Conservation (phyloP, 1,284 basidiomycete genomes). For the Trametes pubescens region DNA sequence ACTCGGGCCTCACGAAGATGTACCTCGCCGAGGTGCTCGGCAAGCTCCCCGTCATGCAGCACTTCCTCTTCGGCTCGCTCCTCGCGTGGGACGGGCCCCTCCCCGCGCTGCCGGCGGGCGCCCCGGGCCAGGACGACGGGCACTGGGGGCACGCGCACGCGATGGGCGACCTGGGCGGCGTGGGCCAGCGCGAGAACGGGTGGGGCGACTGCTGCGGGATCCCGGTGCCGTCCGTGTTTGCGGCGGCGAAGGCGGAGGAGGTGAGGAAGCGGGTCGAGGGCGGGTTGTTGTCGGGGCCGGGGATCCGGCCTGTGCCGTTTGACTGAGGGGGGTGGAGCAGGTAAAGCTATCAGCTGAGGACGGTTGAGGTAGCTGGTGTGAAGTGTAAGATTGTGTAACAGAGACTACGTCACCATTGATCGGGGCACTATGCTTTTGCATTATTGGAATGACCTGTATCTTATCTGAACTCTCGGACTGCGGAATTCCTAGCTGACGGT, state of each 20-base stretch:
- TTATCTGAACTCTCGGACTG: no score
- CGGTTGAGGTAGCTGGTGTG: not conserved
- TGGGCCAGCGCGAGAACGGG: constrained; percentile 58
- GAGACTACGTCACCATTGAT: not conserved
- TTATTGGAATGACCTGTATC: no score
- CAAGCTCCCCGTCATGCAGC: constrained; percentile 96
- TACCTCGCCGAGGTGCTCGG: constrained; percentile 94
- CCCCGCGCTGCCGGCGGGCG: constrained; percentile 46
- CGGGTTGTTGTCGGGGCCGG: constrained; percentile 59
- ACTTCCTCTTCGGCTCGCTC: constrained; percentile 86
- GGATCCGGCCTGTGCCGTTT: constrained; percentile 85
- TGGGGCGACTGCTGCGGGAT: constrained; percentile 99
- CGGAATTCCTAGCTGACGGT: no score
- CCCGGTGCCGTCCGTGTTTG: constrained; percentile 85
- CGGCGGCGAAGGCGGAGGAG: constrained; percentile 67
- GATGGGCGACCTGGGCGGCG: constrained; percentile 58
- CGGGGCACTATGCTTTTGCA: no score
- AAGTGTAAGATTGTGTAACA: constrained; percentile 9
- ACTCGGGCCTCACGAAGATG: constrained; percentile 99
- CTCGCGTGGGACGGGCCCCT: constrained; percentile 76
- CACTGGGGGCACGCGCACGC: constrained; percentile 68
- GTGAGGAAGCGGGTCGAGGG: constrained; percentile 49
- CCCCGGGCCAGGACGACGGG: constrained; percentile 53
- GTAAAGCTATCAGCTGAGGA: not conserved
- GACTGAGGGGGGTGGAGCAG: constrained; percentile 52